A percentile compares a stretch with the other conserved stretches of the same genome.
Evolutionary conservation across 2,329 filamentous ascomycete genomes (phyloP).

Genomic region (Monosporascus cannonballus): DNA sequence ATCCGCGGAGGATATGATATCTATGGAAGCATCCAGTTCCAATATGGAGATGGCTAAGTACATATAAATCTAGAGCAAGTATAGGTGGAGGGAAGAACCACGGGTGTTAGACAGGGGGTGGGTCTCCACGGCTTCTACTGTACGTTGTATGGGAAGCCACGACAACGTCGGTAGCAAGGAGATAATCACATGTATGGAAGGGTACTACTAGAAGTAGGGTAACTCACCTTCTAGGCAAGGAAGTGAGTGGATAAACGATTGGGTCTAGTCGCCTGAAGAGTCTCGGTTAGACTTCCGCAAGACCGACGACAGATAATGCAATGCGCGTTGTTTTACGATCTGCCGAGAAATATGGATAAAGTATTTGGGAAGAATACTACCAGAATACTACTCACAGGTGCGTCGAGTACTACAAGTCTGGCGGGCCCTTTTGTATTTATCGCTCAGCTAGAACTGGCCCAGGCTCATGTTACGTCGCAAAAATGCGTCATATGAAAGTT

Average conservation of each 20-base stretch:
- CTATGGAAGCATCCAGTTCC: not conserved
- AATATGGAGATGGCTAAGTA: not conserved
- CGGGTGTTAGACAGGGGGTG: not conserved
- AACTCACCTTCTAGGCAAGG: slow-evolving; percentile 18
- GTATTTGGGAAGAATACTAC: slow-evolving; percentile 11
- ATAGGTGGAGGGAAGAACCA: not conserved
- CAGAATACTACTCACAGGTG: slow-evolving; percentile 15
- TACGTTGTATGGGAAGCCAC: slow-evolving; percentile 10
- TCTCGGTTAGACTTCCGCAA: slow-evolving; percentile 25
- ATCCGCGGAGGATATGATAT: slow-evolving; percentile 5
- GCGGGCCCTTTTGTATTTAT: slow-evolving; percentile 4
- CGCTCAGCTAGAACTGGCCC: slow-evolving; percentile 3
- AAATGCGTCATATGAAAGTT: not conserved
- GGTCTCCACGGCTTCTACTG: slow-evolving; percentile 1
- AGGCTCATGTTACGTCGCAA: not conserved
- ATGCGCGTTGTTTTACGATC: slow-evolving; percentile 13
- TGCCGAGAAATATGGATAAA: slow-evolving; percentile 22
- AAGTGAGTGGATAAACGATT: slow-evolving; percentile 19
- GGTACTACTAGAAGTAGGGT: slow-evolving; percentile 23
- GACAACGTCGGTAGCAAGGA: slow-evolving; percentile 9
- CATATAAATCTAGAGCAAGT: not conserved
- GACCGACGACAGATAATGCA: slow-evolving; percentile 20
- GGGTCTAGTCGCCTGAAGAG: slow-evolving; percentile 14
- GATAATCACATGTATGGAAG: slow-evolving; percentile 24
- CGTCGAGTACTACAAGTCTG: slow-evolving; percentile 11